These are phyloP conservation scores for Scopulariopsis brevicaulis DNA, from an alignment of 2,329 filamentous ascomycete genomes.

Conservation along the genomic window DNA sequence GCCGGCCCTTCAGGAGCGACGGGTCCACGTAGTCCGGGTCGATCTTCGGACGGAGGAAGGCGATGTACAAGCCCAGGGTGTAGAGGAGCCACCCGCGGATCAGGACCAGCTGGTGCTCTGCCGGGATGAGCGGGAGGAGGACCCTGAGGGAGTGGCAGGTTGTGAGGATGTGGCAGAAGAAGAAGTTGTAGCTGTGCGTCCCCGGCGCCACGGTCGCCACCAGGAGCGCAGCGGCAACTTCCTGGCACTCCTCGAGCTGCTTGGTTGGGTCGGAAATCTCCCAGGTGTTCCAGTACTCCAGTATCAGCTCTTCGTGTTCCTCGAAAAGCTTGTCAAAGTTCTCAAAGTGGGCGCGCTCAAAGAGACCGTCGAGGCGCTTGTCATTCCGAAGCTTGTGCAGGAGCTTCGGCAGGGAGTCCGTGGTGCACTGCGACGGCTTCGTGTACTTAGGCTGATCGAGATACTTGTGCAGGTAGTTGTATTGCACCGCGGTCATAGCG, in stretches of 20 bases:
- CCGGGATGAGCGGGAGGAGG: conserved; percentile 65
- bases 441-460: conserved; percentile 65
- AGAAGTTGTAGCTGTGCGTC: conserved; percentile 67
- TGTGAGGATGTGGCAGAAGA: conserved; percentile 70
- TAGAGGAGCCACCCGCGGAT: conserved; percentile 87
- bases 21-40: conserved; percentile 49
- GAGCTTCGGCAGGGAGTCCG: conserved; percentile 56
- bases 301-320: conserved; percentile 54
- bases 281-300: conserved; percentile 93
- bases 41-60: conserved; percentile 62
- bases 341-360: conserved; percentile 41
- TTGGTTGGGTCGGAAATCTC: conserved; percentile 54
- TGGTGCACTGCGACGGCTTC: conserved; percentile 46
- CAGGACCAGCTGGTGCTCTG: conserved; percentile 59
- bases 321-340: conserved; percentile 61
- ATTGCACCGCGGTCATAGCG: conserved; percentile 48
- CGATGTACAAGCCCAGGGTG: conserved; percentile 65
- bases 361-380: conserved; percentile 55
- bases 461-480: conserved; percentile 52
- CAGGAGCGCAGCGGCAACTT: conserved; percentile 48
- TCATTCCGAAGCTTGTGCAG: conserved; percentile 60
- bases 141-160: conserved; percentile 83
- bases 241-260: conserved; percentile 64
- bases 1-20: conserved; percentile 48
- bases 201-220: conserved; percentile 46